Evolutionary conservation across 345 rosid species (phyloP), one percentile per base, ranked within the genome.

Genomic region (Abelmoschus esculentus): DNA sequence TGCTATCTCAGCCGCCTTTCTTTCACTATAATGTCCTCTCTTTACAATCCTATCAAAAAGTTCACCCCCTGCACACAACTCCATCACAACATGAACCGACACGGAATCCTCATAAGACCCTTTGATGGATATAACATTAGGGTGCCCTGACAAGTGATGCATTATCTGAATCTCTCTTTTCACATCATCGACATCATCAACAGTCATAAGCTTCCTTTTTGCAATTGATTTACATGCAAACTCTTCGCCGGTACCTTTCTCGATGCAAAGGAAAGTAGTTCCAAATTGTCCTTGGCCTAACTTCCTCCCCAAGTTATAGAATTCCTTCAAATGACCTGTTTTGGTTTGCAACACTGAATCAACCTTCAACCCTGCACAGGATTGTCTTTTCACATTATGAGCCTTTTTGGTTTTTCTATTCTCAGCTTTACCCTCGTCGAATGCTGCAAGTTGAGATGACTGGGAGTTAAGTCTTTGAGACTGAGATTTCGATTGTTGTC

Each of bases 41-140:
- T 82, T 79, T 14, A 88, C 73, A 46, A 93, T 93, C 77, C 97
- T 80, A 67, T 93, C 97, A 15, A 93, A 93, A 1, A 93, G 89
- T 87, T 93, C 98, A 13, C 98, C 97, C 12, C 98, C 98, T 66
- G 79, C 76, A 55, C 97, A 89, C 72, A 89, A 73, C 78, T 93
- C 98, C 98, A 93, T 93, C 69, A 90, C 96, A 72, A 90, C 87
- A 66, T 93, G 95, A 75, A 90, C 92, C 0, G 96, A 91, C 71
- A 82, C 85, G 1, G 89, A 67, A 75, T 93, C 98, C 75, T 93
- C 97, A 69, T 86, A 90, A 61, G 97, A 96, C 61, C 87, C 93
- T 77, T 86, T 86, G 62, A 93, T 90, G 0, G 89, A 78, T 44
- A 91, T 77, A 42, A 89, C 87, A 75, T 84, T 90, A n/a, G 90